A percentile compares a stretch with the other conserved stretches of the same genome.
These are phyloP conservation scores for Plasmodium gonderi DNA, from an alignment of 169 alveolate genomes.

Conservation along the genomic window DNA sequence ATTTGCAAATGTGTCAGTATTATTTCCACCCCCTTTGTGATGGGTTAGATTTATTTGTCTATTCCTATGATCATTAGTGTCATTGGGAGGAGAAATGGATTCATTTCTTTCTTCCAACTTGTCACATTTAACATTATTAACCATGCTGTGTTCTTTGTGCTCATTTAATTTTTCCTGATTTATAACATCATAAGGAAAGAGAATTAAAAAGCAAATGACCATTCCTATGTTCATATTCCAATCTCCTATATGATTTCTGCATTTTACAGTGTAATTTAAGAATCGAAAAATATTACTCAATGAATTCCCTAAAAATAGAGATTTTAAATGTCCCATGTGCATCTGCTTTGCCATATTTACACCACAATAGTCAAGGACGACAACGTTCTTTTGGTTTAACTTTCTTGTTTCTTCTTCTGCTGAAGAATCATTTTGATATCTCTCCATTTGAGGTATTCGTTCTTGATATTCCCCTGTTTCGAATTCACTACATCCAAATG, in stretches of 20 bases:
- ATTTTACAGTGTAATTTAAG: constrained; percentile 72
- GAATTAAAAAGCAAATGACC: constrained; percentile 26
- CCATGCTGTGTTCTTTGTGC: not conserved
- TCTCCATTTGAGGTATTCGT: not conserved
- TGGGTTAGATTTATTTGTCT: not conserved
- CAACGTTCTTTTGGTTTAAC: not conserved
- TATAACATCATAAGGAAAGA: not conserved
- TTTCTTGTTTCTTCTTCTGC: not conserved
- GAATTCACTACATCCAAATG: too few species aligned
- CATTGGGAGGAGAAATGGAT: not conserved
- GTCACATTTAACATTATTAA: not conserved
- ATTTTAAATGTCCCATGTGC: constrained; percentile 85
- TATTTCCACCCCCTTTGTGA: not conserved
- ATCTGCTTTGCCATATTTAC: constrained; percentile 83
- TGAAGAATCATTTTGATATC: too few species aligned
- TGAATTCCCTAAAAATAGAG: constrained; percentile 81
- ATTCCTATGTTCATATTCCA: constrained; percentile 75
- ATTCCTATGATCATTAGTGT: not conserved
- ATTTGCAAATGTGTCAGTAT: not conserved
- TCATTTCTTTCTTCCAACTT: not conserved
- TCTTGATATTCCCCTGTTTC: not conserved
- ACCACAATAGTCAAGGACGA: constrained; percentile 82
- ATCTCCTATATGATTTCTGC: constrained; percentile 84
- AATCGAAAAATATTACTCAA: constrained; percentile 77
- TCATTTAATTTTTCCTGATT: not conserved